Evolutionary conservation across 352 stramenopile genomes (phyloP), one percentile per base, ranked within the genome.

Genomic region (Thalassiosira hispida): DNA sequence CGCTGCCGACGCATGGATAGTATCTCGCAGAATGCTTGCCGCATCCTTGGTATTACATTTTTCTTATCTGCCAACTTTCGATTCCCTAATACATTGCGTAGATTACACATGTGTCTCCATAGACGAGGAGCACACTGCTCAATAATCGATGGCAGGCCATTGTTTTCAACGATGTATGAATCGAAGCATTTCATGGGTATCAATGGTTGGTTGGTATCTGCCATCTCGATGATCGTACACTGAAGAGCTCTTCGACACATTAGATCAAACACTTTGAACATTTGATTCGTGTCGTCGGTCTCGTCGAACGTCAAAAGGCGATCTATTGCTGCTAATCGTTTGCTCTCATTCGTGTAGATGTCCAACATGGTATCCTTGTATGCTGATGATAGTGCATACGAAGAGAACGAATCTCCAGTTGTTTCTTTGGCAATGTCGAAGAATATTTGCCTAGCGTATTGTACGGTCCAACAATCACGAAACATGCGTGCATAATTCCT

Each of bases 21-120:
- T n/a, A n/a, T n/a, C n/a, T n/a, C n/a, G n/a, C n/a, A n/a, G n/a
- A n/a, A n/a, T n/a, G n/a, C n/a, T n/a, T n/a, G n/a, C n/a, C n/a
- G n/a, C n/a, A n/a, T n/a, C n/a, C n/a, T n/a, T n/a, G n/a, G n/a
- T n/a, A n/a, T n/a, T n/a, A n/a, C n/a, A n/a, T n/a, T n/a, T n/a
- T n/a, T n/a, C n/a, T n/a, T n/a, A n/a, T n/a, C n/a, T n/a, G n/a
- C n/a, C n/a, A n/a, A n/a, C n/a, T n/a, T n/a, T n/a, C n/a, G n/a
- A n/a, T n/a, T n/a, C n/a, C n/a, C n/a, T n/a, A n/a, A n/a, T n/a
- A 60, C 51, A 40, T 60, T 60, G 2, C 51, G 20, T 3, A 60
- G 27, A 40, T 60, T 60, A n/a, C 23, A 35, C 23, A 60, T 40
- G 23, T 60, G 51, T 5, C 3, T 40, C 51, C 51, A 60, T n/a